phyloP scores from a whole-genome alignment of 2,329 filamentous ascomycete species.

The Arthrinium phaeospermum region DNA sequence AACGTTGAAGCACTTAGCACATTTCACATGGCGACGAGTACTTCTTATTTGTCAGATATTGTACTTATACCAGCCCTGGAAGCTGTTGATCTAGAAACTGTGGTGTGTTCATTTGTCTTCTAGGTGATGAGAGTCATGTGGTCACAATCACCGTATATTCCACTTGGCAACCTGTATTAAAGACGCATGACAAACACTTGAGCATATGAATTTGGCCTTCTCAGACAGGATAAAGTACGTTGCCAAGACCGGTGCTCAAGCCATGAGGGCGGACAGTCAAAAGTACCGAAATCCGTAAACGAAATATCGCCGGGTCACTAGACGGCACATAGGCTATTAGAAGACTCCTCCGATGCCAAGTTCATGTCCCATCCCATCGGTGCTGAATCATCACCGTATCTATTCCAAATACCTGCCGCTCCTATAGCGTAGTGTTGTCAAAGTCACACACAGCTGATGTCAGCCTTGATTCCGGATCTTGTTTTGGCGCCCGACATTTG shows the following conservation, averaged over 20 bases:
- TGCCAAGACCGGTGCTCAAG: background rate
- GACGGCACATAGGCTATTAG: background rate
- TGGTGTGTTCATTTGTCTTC: background rate
- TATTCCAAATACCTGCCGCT: background rate
- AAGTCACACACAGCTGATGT: background rate
- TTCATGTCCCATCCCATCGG: background rate
- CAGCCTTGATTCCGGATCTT: background rate
- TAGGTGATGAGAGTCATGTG: background rate
- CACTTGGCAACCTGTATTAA: too few species aligned
- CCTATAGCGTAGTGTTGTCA: background rate
- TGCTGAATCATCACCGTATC: background rate
- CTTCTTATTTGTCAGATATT: background rate
- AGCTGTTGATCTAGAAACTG: background rate
- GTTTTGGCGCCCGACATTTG: background rate
- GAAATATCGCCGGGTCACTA: background rate
- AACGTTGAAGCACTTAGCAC: background rate
- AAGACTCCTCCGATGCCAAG: background rate
- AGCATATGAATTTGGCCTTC: background rate
- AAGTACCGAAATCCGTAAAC: too few species aligned
- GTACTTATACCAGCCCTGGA: background rate
- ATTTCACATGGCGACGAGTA: background rate
- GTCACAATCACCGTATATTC: background rate
- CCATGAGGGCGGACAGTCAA: background rate
- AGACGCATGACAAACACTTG: too few species aligned
- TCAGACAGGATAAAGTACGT: background rate